Evolutionary conservation across 441 rosid species (phyloP).

Genomic region (Cnidoscolus chayamansa): DNA sequence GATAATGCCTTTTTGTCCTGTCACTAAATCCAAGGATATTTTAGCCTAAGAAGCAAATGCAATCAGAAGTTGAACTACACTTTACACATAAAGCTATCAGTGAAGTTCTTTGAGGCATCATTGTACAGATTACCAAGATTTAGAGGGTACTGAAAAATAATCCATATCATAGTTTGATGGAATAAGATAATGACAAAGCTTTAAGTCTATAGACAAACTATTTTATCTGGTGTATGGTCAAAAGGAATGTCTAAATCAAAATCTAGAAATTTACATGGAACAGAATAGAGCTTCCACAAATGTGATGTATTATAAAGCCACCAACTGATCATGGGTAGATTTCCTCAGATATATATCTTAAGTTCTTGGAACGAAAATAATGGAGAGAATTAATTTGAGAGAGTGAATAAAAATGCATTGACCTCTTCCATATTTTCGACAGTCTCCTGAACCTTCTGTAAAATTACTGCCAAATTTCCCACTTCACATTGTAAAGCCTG

Average conservation of each 20-base stretch:
- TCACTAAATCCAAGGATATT: slow-evolving; percentile 17
- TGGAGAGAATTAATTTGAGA: slow-evolving; percentile 16
- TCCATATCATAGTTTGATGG: not conserved
- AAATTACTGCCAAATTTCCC: slow-evolving; percentile 41
- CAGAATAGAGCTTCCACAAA: not conserved
- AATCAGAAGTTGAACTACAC: slow-evolving; percentile 7
- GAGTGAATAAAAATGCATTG: slow-evolving; percentile 15
- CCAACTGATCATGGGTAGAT: not conserved
- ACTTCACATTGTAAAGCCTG: slow-evolving; percentile 66
- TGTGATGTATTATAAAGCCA: not conserved
- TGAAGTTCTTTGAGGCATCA: slow-evolving; percentile 5
- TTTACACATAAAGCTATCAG: not conserved
- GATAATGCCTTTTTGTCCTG: slow-evolving; percentile 59
- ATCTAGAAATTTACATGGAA: not conserved
- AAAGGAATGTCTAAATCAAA: slow-evolving; percentile 4
- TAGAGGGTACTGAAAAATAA: not conserved
- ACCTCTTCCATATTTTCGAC: slow-evolving; percentile 66
- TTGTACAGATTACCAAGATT: not conserved
- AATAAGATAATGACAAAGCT: not conserved
- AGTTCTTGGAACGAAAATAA: not conserved
- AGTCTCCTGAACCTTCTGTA: slow-evolving; percentile 62
- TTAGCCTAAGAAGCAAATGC: slow-evolving; percentile 20
- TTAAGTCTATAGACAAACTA: not conserved
- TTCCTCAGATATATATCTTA: not conserved
- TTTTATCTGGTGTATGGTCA: not conserved